phyloP scores from a whole-genome alignment of 2,329 filamentous ascomycete genomes.

The Fusarium heterosporum region DNA sequence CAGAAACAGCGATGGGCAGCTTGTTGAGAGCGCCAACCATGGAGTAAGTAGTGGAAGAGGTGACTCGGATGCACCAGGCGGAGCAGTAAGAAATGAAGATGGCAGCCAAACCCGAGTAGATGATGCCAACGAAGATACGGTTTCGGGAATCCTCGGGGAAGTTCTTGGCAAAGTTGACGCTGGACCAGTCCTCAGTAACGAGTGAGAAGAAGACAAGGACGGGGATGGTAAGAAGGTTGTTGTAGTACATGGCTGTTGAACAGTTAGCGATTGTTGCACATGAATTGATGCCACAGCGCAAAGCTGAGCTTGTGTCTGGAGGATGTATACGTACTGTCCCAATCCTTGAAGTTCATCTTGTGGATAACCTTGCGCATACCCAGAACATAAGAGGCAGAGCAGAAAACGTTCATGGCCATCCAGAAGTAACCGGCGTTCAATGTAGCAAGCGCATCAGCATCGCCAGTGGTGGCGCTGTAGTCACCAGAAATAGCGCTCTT shows the following conservation, averaged over 20 bases:
- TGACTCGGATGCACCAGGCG: conserved; percentile 98
- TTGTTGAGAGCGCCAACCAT: conserved; percentile 99
- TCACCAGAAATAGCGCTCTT: conserved; percentile 80
- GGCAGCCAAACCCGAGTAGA: conserved; percentile 91
- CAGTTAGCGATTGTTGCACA: conserved; percentile 47
- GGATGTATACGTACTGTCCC: conserved; percentile 81
- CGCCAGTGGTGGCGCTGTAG: conserved; percentile 50
- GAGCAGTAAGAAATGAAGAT: conserved; percentile 99
- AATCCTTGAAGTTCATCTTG: conserved; percentile 99
- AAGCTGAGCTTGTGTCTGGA: background rate
- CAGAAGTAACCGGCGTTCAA: conserved; percentile 95
- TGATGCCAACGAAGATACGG: conserved; percentile 84
- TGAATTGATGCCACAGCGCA: background rate
- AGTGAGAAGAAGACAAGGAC: conserved; percentile 86
- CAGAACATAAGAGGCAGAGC: conserved; percentile 88
- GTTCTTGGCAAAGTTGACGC: conserved; percentile 83
- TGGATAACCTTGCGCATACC: conserved; percentile 99
- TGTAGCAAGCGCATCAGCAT: conserved; percentile 80
- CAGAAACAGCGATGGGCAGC: conserved; percentile 91
- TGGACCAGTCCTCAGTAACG: conserved; percentile 91
- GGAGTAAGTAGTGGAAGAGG: conserved; percentile 96
- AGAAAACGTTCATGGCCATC: conserved; percentile 98
- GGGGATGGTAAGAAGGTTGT: conserved; percentile 96
- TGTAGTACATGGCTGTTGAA: conserved; percentile 94
- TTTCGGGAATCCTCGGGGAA: conserved; percentile 86